Conservation (phyloP, 164 flowering plant genomes). For the Chloranthus sessilifolius region DNA sequence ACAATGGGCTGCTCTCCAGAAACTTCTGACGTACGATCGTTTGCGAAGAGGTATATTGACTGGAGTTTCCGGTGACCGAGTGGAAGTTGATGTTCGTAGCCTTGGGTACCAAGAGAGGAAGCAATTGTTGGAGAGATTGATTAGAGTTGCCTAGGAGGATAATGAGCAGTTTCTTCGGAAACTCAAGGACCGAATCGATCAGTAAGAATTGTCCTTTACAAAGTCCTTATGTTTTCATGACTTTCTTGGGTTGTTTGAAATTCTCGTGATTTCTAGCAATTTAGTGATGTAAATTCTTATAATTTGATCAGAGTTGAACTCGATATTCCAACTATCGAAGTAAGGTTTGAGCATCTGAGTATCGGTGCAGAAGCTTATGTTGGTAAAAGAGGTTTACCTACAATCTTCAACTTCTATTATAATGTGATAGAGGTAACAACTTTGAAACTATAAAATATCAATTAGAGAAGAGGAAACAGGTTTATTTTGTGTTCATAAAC, state of each 20-base stretch:
- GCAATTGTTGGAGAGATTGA: background rate
- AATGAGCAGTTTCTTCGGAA: background rate
- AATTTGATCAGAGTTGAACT: slow-evolving; percentile 46
- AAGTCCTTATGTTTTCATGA: background rate
- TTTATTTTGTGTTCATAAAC: too few species aligned
- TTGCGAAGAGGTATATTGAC: slow-evolving; percentile 29
- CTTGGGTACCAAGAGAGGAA: background rate
- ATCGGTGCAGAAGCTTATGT: slow-evolving; percentile 45
- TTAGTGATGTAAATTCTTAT: background rate
- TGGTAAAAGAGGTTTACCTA: slow-evolving; percentile 55
- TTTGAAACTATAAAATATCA: too few species aligned
- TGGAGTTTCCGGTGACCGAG: slow-evolving; percentile 14
- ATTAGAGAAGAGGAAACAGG: too few species aligned
- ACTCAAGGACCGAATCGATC: background rate
- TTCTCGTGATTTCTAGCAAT: background rate
- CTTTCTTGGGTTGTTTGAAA: background rate
- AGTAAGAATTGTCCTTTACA: background rate
- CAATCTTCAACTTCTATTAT: slow-evolving; percentile 36
- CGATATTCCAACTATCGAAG: slow-evolving; percentile 58
- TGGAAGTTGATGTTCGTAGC: background rate
- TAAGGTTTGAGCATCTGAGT: slow-evolving; percentile 51
- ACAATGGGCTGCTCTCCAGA: slow-evolving; percentile 46
- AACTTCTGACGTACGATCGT: slow-evolving; percentile 34
- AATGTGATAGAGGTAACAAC: slow-evolving; percentile 45
- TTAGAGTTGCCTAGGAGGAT: background rate